Evolutionary conservation across 2,329 filamentous ascomycete species (phyloP), one percentile per base, ranked within the genome.

Genomic region (Rhytidhysteron rufulum): DNA sequence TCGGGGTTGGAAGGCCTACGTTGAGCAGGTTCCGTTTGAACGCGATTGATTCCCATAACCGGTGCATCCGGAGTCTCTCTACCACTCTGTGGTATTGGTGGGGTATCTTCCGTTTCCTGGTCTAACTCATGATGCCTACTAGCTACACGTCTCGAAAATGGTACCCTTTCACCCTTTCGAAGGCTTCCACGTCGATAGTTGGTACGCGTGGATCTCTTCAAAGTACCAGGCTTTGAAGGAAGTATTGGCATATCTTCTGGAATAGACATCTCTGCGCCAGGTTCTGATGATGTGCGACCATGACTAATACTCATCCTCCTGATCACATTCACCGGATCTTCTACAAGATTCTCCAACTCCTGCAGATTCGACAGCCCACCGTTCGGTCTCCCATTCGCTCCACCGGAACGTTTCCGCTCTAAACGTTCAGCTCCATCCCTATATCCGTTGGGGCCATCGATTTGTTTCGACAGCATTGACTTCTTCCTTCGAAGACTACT

Each of bases 391-490:
- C 59, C 39, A 15, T 38, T 73, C 71, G 53, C 76, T 62, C 20
- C 54, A 19, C 55, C 64, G 7, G 87, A 93, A 45, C 79, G 78
- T 60, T 88, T 84, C 50, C 85, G 76, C 55, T 86, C 85, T 42
- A 95, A 68, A 46, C 82, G 77, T 44, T 95, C 90, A 13, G 88
- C 86, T 16, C 88, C 90, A 68, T 96, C 89, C 46, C 85, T 75
- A 60, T 93, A 94, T 29, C 80, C 82, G 27, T 80, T 75, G 15
- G 82, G 80, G 49, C 80, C 86, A 52, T 95, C 86, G 43, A 98
- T 86, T 62, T 97, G 90, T 42, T 85, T 80, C 5, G 91, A 97
- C 4, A 98, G 74, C 87, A 95, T 96, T 0, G 91, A 97, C 67
- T 93, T 95, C 67, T 95, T 95, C 54, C 93, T 80, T 52, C 83